Conservation (phyloP, 2,329 filamentous ascomycete genomes). For the Ascosphaera aggregata region DNA sequence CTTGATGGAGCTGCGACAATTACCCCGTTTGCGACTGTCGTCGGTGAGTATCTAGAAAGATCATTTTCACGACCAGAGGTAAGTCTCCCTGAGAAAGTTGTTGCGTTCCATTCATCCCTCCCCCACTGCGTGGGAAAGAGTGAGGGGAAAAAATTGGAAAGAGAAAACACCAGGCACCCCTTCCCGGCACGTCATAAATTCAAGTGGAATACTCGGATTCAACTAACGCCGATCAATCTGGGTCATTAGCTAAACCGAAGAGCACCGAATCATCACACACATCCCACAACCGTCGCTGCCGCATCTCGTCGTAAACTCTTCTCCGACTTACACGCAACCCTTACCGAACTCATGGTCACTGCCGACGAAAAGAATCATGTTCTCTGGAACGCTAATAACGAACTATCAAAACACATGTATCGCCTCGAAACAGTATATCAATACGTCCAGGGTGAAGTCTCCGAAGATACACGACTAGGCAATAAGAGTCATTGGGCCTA, state of each 20-base stretch:
- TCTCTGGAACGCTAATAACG: conserved; percentile 75
- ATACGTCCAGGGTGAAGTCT: conserved; percentile 70
- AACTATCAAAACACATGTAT: conserved; percentile 59
- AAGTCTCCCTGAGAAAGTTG: too few relatives aligned
- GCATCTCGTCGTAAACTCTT: conserved; percentile 41
- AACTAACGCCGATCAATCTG: conserved; percentile 2
- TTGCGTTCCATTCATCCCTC: background rate
- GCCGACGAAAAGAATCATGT: conserved; percentile 97
- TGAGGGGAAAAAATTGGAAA: too few relatives aligned
- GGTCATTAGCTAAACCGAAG: conserved; percentile 9
- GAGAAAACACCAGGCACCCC: too few relatives aligned
- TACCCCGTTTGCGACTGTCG: conserved; percentile 5
- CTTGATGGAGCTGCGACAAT: conserved; percentile 25
- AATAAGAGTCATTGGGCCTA: conserved; percentile 92
- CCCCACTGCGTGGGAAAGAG: too few relatives aligned
- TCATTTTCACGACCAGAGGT: background rate
- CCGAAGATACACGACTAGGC: conserved; percentile 81
- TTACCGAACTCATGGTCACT: conserved; percentile 67
- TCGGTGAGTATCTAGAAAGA: background rate
- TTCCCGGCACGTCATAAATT: too few relatives aligned
- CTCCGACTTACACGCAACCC: conserved; percentile 50
- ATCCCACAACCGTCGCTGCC: conserved; percentile 8
- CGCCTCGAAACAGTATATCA: conserved; percentile 76
- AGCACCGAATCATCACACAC: conserved; percentile 12
- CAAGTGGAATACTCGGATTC: too few relatives aligned